Conservation (phyloP, 257 asterid genomes). For the Prunella vulgaris region DNA sequence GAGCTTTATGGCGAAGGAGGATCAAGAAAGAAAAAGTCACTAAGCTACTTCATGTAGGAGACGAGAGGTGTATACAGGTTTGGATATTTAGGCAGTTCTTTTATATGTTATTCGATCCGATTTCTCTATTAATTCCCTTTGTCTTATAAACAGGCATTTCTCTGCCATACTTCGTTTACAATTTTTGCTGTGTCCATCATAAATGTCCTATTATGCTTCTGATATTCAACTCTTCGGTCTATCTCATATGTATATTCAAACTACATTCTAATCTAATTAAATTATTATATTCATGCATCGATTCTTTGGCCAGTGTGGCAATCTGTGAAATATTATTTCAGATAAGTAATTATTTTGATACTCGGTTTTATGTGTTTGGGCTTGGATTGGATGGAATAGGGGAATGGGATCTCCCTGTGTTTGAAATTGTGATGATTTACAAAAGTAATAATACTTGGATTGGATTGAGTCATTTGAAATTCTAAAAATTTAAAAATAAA, state of each 20-base stretch:
- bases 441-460: too few species aligned
- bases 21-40: slow-evolving; percentile 64
- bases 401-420: too few species aligned
- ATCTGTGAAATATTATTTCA: background rate
- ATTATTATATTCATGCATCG: background rate
- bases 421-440: too few species aligned
- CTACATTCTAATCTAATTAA: slow-evolving; percentile 12
- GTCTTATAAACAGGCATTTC: slow-evolving; percentile 9
- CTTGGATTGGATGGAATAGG: too few species aligned
- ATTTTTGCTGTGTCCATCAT: slow-evolving; percentile 8
- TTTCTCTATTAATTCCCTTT: slow-evolving; percentile 2
- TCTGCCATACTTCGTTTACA: slow-evolving; percentile 30
- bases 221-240: slow-evolving; percentile 3
- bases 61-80: slow-evolving; percentile 32
- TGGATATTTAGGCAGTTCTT: slow-evolving; percentile 4
- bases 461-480: too few species aligned
- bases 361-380: too few species aligned
- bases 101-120: background rate
- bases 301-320: background rate
- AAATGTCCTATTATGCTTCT: slow-evolving; percentile 3
- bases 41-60: slow-evolving; percentile 70
- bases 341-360: too few species aligned
- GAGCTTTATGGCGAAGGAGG: slow-evolving; percentile 85
- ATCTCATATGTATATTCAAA: slow-evolving; percentile 28
- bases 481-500: too few species aligned